Percentiles rank a stretch among this genome's conserved stretches.
Evolutionary conservation across 1,284 basidiomycete genomes (phyloP).

Genomic region (Rugosomyces carneus): DNA sequence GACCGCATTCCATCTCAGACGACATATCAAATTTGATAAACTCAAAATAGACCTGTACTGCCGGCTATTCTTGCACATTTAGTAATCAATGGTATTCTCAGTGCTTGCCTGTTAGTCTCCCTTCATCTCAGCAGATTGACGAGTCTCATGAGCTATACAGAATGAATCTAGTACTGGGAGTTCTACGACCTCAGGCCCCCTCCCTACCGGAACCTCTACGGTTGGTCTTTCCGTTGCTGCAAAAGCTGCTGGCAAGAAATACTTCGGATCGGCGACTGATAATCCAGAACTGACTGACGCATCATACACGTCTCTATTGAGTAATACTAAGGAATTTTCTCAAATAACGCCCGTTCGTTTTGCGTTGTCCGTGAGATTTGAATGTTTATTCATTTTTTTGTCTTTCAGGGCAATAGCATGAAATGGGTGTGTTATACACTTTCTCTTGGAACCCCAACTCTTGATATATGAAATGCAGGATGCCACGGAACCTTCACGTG

Average conservation of each 20-base stretch:
- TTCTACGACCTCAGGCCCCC: conserved; percentile 13
- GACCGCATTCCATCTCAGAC: neutral
- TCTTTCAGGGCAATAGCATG: conserved; percentile 39
- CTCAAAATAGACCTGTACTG: conserved; percentile 19
- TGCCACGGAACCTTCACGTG: conserved; percentile 45
- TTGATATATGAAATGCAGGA: conserved; percentile 31
- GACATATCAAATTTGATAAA: neutral
- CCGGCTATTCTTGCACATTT: conserved; percentile 23
- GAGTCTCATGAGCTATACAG: neutral
- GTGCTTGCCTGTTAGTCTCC: conserved; percentile 21
- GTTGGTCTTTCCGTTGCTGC: conserved; percentile 10
- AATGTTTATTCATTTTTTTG: neutral
- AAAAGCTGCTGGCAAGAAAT: conserved; percentile 11
- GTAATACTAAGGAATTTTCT: conserved; percentile 39
- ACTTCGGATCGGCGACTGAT: conserved; percentile 22
- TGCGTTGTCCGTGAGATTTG: neutral
- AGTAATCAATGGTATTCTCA: conserved; percentile 28
- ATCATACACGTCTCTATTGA: conserved; percentile 18
- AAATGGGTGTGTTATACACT: conserved; percentile 38
- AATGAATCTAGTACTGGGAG: conserved; percentile 1
- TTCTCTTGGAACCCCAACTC: neutral
- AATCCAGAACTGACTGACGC: conserved; percentile 19
- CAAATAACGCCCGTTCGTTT: conserved; percentile 40
- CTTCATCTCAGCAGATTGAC: neutral
- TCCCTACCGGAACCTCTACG: conserved; percentile 8